Evolutionary conservation across 75 land plant species (phyloP).

Genomic region (Picea glauca): DNA sequence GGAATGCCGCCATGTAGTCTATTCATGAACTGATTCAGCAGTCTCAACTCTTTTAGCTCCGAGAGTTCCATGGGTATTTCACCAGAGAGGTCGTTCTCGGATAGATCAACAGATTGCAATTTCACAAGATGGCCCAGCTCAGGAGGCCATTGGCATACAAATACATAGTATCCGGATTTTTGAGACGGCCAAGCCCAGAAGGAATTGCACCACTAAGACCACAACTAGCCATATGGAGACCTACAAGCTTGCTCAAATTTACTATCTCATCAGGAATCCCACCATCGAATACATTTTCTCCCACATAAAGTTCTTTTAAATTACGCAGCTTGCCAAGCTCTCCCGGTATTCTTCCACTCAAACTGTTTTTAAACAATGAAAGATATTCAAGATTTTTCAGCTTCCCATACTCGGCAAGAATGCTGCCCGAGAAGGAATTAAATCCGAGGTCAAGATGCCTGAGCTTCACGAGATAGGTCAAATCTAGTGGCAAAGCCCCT

Average conservation of each 20-base stretch:
- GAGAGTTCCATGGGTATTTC: too few species aligned
- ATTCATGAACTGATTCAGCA: too few species aligned
- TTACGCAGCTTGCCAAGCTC: conserved; percentile 60
- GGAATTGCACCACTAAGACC: too few species aligned
- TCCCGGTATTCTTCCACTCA: conserved; percentile 58
- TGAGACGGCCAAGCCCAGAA: too few species aligned
- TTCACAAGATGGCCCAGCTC: too few species aligned
- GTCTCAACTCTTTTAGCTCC: too few species aligned
- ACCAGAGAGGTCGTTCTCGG: too few species aligned
- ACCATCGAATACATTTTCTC: conserved; percentile 61
- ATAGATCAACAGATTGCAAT: too few species aligned
- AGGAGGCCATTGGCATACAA: too few species aligned
- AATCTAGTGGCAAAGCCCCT: conserved; percentile 42
- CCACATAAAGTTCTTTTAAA: conserved; percentile 58
- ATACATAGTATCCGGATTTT: too few species aligned
- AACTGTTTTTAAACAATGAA: conserved; percentile 57
- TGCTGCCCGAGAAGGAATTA: conserved; percentile 65
- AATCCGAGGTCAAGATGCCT: conserved; percentile 65
- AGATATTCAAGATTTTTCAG: conserved; percentile 46
- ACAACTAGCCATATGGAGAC: conserved; percentile 43
- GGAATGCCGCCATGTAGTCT: too few species aligned
- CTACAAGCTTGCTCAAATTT: conserved; percentile 41
- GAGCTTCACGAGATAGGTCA: conserved; percentile 35
- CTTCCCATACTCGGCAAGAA: conserved; percentile 55
- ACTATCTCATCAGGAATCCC: conserved; percentile 66